phyloP scores from a whole-genome alignment of 2,329 filamentous ascomycete genomes.

The Volutella citrinella region DNA sequence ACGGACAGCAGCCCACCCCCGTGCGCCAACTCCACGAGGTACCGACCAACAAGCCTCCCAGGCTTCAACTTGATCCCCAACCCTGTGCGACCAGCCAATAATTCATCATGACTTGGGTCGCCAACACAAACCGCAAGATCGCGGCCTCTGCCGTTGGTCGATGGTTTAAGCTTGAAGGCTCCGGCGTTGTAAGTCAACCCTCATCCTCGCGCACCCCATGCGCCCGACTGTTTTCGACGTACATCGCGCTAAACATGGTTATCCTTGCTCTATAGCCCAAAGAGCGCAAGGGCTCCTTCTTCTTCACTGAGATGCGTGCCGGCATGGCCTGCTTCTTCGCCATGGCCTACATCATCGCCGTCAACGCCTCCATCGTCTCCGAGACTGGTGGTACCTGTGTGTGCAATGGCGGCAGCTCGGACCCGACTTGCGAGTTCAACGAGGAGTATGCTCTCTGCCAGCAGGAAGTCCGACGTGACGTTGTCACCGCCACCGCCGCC shows the following conservation, averaged over 20 bases:
- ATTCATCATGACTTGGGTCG: slow-evolving; percentile 47
- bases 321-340: slow-evolving; percentile 78
- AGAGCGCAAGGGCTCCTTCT: slow-evolving; percentile 71
- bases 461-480: slow-evolving; percentile 66
- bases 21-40: no score
- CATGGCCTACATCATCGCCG: slow-evolving; percentile 54
- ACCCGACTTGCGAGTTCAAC: slow-evolving; percentile 52
- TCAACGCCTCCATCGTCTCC: slow-evolving; percentile 53
- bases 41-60: no score
- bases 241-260: no score
- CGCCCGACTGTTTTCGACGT: neutral
- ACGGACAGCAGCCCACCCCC: no score
- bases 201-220: neutral
- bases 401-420: slow-evolving; percentile 53
- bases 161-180: slow-evolving; percentile 79
- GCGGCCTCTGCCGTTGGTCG: slow-evolving; percentile 64
- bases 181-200: slow-evolving; percentile 66
- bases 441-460: slow-evolving; percentile 62
- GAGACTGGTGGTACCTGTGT: slow-evolving; percentile 74
- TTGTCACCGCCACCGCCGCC: slow-evolving; percentile 82
- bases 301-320: slow-evolving; percentile 81
- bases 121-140: slow-evolving; percentile 53
- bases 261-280: slow-evolving; percentile 45
- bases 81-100: no score
- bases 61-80: no score